Conservation (phyloP, 441 rosid genomes). For the Metrosideros polymorpha region DNA sequence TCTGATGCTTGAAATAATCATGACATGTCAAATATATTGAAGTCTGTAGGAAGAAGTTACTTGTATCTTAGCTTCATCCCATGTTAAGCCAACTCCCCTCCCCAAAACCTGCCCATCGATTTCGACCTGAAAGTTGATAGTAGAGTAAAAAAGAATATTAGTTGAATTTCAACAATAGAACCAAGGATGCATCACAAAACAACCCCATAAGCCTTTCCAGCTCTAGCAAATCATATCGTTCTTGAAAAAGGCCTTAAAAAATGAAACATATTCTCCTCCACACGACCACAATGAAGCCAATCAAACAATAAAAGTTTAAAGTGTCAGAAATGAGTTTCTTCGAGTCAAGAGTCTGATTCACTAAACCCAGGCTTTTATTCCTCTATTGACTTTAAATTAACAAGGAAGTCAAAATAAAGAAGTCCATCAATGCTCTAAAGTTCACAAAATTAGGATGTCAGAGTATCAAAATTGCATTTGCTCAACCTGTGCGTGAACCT, state of each 20-base stretch:
- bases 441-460: not conserved
- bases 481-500: conserved; percentile 80
- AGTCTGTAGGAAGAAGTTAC: conserved; percentile 21
- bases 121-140: conserved; percentile 55
- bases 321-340: not conserved
- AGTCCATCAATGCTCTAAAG: not conserved
- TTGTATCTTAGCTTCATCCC: conserved; percentile 97
- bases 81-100: conserved; percentile 75
- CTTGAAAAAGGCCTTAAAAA: not conserved
- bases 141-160: not conserved
- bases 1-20: not conserved
- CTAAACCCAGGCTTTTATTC: not conserved
- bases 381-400: not conserved
- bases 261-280: not conserved
- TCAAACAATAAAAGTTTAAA: not conserved
- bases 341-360: not conserved
- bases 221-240: not conserved
- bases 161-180: not conserved
- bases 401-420: not conserved
- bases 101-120: conserved; percentile 86
- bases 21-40: not conserved
- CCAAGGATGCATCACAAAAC: not conserved
- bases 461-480: not conserved
- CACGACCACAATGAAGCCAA: not conserved
- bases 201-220: not conserved